These are phyloP conservation scores for Achaetomium macrosporum DNA, from an alignment of 2,329 filamentous ascomycete genomes.

Conservation along the genomic window DNA sequence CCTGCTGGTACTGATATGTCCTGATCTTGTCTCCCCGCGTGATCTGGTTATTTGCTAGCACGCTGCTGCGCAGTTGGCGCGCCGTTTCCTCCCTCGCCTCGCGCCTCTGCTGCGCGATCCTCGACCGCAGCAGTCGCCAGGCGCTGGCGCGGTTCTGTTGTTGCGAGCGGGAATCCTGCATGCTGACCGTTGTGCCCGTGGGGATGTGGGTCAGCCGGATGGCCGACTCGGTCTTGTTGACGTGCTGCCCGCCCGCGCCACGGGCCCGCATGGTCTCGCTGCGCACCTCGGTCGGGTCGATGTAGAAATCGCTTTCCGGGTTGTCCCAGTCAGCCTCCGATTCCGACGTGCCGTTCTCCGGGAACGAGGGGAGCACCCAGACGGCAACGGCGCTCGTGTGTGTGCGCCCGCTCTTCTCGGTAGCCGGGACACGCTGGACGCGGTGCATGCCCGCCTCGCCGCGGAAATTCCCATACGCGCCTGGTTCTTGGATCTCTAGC, in stretches of 20 bases:
- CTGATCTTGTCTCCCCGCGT: constrained; percentile 90
- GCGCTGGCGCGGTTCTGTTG: constrained; percentile 81
- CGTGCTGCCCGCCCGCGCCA: constrained; percentile 92
- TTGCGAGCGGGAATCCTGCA: constrained; percentile 91
- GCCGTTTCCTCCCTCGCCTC: constrained; percentile 82
- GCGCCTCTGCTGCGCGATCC: constrained; percentile 70
- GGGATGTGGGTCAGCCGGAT: constrained; percentile 88
- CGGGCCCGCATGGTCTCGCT: constrained; percentile 86
- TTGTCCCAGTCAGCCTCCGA: constrained; percentile 62
- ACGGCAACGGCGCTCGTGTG: constrained; percentile 92
- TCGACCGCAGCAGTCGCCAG: constrained; percentile 77
- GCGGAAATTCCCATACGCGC: constrained; percentile 75
- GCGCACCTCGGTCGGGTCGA: constrained; percentile 75
- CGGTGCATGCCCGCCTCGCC: constrained; percentile 92
- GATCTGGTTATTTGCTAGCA: constrained; percentile 73
- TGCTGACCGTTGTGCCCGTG: constrained; percentile 77
- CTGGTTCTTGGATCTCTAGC: constrained; percentile 69
- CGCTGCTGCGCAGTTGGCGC: constrained; percentile 65
- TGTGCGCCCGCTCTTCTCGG: constrained; percentile 83
- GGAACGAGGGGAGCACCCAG: constrained; percentile 83
- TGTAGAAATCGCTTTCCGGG: constrained; percentile 85
- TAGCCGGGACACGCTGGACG: constrained; percentile 87
- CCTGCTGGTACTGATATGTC: constrained; percentile 74
- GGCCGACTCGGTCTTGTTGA: constrained; percentile 96
- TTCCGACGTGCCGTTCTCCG: constrained; percentile 47